Evolutionary conservation across 2,329 filamentous ascomycete genomes (phyloP).

Genomic region (Fusarium staphyleae): DNA sequence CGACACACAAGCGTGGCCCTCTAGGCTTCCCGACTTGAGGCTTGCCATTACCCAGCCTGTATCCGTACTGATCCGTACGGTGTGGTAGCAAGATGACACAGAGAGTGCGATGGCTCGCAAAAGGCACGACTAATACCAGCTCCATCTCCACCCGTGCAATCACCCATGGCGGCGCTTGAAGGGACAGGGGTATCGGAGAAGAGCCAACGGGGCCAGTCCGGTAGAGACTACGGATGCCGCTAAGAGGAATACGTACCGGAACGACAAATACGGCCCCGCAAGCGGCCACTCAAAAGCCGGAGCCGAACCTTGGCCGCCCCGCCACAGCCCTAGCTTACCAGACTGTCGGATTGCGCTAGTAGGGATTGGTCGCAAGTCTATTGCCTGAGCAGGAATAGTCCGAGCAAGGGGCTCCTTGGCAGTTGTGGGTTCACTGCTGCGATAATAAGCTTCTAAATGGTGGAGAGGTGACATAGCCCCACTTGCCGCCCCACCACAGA

Average conservation of each 20-base stretch:
- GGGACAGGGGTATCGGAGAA: slow-evolving; percentile 35
- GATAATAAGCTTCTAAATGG: slow-evolving; percentile 31
- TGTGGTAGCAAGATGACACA: slow-evolving; percentile 3
- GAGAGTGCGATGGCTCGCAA: no score
- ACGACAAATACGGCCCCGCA: slow-evolving; percentile 33
- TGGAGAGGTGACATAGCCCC: slow-evolving; percentile 20
- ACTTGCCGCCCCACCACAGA: slow-evolving; percentile 1
- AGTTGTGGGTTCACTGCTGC: neutral
- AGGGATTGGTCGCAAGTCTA: slow-evolving; percentile 5
- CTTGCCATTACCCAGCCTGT: neutral
- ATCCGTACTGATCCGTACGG: slow-evolving; percentile 10
- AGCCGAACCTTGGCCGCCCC: slow-evolving; percentile 26
- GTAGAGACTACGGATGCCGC: slow-evolving; percentile 15
- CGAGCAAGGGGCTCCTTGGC: slow-evolving; percentile 24
- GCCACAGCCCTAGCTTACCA: slow-evolving; percentile 44
- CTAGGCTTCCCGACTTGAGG: slow-evolving; percentile 10
- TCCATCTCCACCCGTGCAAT: no score
- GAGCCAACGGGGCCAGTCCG: slow-evolving; percentile 4
- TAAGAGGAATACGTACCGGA: slow-evolving; percentile 21
- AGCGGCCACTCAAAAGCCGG: slow-evolving; percentile 41
- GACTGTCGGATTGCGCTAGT: slow-evolving; percentile 49
- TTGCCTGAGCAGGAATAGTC: slow-evolving; percentile 6
- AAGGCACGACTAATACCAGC: slow-evolving; percentile 30
- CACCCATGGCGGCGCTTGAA: slow-evolving; percentile 33
- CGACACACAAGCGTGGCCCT: neutral